Evolutionary conservation across 139 green algal genomes (phyloP).

Genomic region (Monoraphidium neglectum): DNA sequence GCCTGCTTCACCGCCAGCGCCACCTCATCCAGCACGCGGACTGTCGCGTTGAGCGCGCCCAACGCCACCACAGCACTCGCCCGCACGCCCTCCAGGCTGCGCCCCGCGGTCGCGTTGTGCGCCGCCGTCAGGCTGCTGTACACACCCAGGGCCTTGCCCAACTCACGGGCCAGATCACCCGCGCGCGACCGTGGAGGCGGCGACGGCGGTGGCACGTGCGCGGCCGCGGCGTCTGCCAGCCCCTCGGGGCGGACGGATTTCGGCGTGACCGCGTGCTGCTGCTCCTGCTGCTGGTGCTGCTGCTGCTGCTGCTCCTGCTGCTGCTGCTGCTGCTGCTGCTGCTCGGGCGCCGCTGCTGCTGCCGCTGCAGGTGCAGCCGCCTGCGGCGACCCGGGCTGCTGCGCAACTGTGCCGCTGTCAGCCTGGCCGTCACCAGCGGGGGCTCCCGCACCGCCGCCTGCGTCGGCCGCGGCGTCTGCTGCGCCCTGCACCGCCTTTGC

Average conservation of each 20-base stretch:
- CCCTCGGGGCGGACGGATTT: too few species aligned
- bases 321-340: not conserved
- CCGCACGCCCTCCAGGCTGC: conserved; percentile 45
- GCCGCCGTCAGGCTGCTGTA: conserved; percentile 5
- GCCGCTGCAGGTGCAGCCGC: not conserved
- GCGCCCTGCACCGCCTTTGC: not conserved
- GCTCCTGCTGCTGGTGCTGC: too few species aligned
- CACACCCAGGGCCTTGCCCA: conserved; percentile 44
- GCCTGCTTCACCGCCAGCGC: conserved; percentile 37
- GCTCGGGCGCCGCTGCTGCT: not conserved
- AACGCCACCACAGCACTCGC: conserved; percentile 36
- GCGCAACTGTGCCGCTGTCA: not conserved
- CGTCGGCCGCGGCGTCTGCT: too few species aligned
- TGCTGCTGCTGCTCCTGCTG: not conserved
- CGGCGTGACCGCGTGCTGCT: too few species aligned
- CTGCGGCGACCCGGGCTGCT: not conserved
- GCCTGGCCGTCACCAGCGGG: not conserved
- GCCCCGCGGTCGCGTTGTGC: not conserved
- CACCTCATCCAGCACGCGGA: conserved; percentile 36
- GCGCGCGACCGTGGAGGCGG: conserved; percentile 13
- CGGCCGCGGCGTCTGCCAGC: not conserved
- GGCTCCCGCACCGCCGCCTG: not conserved
- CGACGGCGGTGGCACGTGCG: not conserved
- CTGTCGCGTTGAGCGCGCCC: conserved; percentile 41
- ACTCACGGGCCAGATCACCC: conserved; percentile 45